Percentiles rank a stretch among this genome's conserved stretches.
Conservation (phyloP, 148 eudicot species). For the Arctostaphylos glauca region DNA sequence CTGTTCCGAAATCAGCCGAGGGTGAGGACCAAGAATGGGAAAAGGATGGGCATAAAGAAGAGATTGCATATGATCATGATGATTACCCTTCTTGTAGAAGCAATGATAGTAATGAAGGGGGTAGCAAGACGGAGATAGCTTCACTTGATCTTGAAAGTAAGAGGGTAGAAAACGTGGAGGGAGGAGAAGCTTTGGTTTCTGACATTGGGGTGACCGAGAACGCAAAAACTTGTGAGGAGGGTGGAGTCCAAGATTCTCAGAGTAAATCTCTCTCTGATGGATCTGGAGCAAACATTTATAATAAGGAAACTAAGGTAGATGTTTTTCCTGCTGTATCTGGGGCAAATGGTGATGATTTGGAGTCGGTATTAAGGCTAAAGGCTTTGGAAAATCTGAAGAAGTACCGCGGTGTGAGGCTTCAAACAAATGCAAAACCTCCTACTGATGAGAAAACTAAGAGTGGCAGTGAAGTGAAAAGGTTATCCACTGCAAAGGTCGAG, state of each 20-base stretch:
- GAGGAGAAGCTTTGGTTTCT: slow-evolving; percentile 28
- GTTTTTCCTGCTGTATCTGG: slow-evolving; percentile 24
- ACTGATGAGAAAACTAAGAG: slow-evolving; percentile 17
- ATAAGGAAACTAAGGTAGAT: slow-evolving; percentile 23
- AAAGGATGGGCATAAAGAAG: slow-evolving; percentile 56
- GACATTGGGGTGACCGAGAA: slow-evolving; percentile 19
- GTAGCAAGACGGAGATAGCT: slow-evolving; percentile 30
- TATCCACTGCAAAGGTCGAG: slow-evolving; percentile 20
- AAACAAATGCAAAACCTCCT: slow-evolving; percentile 27
- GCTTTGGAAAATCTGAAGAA: slow-evolving; percentile 85
- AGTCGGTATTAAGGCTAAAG: slow-evolving; percentile 60
- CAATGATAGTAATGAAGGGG: slow-evolving; percentile 58
- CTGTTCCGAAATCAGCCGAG: slow-evolving; percentile 32
- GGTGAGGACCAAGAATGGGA: slow-evolving; percentile 27
- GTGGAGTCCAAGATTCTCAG: slow-evolving; percentile 16
- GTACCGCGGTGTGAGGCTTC: slow-evolving; percentile 37
- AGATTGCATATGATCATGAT: slow-evolving; percentile 58
- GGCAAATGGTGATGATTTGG: slow-evolving; percentile 49
- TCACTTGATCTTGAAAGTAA: slow-evolving; percentile 25
- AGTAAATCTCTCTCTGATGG: slow-evolving; percentile 17
- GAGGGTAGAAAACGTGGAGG: slow-evolving; percentile 26
- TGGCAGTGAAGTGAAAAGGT: slow-evolving; percentile 27
- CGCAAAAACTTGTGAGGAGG: slow-evolving; percentile 14
- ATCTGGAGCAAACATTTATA: background rate
- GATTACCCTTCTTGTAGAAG: slow-evolving; percentile 68